A percentile compares a stretch with the other conserved stretches of the same genome.
phyloP scores from a whole-genome alignment of 1,284 basidiomycete species.

The Hemileia vastatrix region DNA sequence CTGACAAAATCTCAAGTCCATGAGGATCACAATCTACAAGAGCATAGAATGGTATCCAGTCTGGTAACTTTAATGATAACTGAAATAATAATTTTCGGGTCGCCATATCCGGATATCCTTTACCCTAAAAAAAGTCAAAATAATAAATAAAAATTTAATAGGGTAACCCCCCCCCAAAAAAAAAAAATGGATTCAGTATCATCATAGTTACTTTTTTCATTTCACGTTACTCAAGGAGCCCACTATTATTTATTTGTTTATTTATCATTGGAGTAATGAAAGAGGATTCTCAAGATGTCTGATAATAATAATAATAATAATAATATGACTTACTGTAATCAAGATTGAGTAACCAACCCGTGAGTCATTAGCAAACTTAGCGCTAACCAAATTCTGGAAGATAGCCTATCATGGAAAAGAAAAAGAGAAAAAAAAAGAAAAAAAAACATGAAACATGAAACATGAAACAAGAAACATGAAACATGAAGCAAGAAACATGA shows the following conservation, averaged over 20 bases:
- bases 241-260: too few species aligned
- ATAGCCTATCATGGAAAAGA: conserved; percentile 1
- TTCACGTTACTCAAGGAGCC: too few species aligned
- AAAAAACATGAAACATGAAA: too few species aligned
- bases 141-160: not conserved
- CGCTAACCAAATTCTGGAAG: conserved; percentile 8
- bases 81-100: conserved; percentile 69
- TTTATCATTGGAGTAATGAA: too few species aligned
- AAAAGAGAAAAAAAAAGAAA: too few species aligned
- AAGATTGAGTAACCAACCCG: conserved; percentile 10
- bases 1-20: conserved; percentile 75
- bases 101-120: conserved; percentile 84
- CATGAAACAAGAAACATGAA: too few species aligned
- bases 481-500: too few species aligned
- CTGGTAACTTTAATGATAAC: conserved; percentile 58
- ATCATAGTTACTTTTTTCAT: too few species aligned
- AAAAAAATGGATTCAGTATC: not conserved
- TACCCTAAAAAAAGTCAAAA: conserved; percentile 54
- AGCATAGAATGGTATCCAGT: conserved; percentile 60
- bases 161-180: not conserved
- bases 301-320: too few species aligned
- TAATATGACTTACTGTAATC: conserved; percentile 15
- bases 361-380: conserved; percentile 6
- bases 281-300: too few species aligned
- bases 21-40: conserved; percentile 84